Conservation (phyloP, 2,329 filamentous ascomycete species). For the Beauveria sp. region DNA sequence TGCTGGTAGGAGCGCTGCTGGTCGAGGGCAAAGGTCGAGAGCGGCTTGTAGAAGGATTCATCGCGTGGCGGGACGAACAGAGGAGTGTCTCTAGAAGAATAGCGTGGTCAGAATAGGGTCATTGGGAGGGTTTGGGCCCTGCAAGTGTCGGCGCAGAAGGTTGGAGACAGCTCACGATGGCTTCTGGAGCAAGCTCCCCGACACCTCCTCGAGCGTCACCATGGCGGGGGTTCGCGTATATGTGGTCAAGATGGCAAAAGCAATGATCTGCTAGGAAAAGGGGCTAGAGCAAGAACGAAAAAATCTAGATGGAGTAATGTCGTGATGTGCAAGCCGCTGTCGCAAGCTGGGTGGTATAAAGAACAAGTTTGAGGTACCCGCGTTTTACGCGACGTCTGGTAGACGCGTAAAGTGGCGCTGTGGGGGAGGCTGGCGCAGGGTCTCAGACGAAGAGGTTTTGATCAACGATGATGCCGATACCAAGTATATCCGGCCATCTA, state of each 20-base stretch:
- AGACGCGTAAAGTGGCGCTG: constrained; percentile 9
- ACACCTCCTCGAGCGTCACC: constrained; percentile 36
- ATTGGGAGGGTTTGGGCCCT: neutral
- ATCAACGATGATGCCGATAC: no score
- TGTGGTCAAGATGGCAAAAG: constrained; percentile 2
- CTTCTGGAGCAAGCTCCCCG: constrained; percentile 37
- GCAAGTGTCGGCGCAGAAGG: neutral
- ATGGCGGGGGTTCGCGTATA: constrained; percentile 21
- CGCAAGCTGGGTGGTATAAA: neutral
- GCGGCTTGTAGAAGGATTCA: constrained; percentile 59
- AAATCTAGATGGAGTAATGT: neutral
- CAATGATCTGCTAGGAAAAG: neutral
- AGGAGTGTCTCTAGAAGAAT: constrained; percentile 22
- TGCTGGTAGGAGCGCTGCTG: constrained; percentile 74
- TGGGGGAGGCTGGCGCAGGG: neutral
- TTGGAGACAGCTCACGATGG: constrained; percentile 35
- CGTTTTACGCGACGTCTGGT: constrained; percentile 10
- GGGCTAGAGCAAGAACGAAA: no score
- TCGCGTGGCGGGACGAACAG: constrained; percentile 42
- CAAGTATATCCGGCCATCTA: no score
- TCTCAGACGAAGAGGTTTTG: neutral
- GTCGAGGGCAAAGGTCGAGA: constrained; percentile 66
- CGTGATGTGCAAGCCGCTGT: neutral
- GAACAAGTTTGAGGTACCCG: constrained; percentile 4
- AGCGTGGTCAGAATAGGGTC: neutral